Conservation (phyloP, 768 basidiomycete genomes). For the Lentinus brumalis region DNA sequence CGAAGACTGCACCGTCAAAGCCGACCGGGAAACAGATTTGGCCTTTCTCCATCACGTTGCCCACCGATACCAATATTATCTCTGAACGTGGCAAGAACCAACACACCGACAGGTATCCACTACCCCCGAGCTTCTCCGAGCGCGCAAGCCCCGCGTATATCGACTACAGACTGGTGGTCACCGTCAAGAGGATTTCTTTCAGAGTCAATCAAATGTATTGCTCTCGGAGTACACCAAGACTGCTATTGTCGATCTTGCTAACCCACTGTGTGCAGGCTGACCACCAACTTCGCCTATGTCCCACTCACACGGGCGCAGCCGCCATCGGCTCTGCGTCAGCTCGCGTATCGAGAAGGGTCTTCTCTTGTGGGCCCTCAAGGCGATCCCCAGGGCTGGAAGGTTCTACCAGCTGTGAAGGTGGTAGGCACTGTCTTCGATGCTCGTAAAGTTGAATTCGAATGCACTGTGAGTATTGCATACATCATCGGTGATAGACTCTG, state of each 20-base stretch:
- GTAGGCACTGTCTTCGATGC: conserved; percentile 39
- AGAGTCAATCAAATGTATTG: conserved; percentile 51
- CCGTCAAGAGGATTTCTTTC: conserved; percentile 49
- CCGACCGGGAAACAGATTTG: conserved; percentile 48
- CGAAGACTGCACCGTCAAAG: conserved; percentile 32
- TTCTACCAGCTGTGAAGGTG: conserved; percentile 33
- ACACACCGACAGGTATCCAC: conserved; percentile 36
- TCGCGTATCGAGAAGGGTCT: conserved; percentile 37
- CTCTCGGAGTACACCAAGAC: neutral
- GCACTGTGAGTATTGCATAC: conserved; percentile 31
- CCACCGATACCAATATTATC: conserved; percentile 43
- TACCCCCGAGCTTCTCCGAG: conserved; percentile 59
- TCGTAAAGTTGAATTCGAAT: conserved; percentile 31
- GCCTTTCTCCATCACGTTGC: conserved; percentile 51
- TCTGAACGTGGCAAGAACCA: conserved; percentile 37
- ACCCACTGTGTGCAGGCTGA: conserved; percentile 17
- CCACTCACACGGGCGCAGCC: conserved; percentile 36
- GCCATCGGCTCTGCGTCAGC: conserved; percentile 39
- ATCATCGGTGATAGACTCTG: neutral
- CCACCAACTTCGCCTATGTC: conserved; percentile 35
- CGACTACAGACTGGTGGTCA: conserved; percentile 56
- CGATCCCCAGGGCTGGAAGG: conserved; percentile 44
- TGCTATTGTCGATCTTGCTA: neutral
- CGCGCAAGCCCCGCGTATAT: conserved; percentile 56
- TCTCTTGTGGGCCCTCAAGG: conserved; percentile 40